Evolutionary conservation across 139 green algal genomes (phyloP), one percentile per base, ranked within the genome.

Genomic region (Chlorella sorokiniana): DNA sequence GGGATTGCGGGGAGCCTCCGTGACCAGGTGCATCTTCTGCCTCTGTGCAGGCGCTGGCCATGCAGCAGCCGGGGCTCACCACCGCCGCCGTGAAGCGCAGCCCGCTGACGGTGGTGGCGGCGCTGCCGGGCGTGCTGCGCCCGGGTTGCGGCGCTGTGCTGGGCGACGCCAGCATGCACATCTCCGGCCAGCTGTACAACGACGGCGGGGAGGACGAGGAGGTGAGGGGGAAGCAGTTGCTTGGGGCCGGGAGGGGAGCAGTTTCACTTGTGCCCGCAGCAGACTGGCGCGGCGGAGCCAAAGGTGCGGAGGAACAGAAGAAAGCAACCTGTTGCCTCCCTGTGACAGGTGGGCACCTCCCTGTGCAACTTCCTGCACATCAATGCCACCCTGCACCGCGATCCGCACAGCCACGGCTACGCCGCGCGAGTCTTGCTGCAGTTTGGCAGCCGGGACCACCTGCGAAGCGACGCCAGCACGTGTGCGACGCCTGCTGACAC

Each of bases 121-220:
- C 79, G 9, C 79, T 84, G 29, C 78, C 78, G 3, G 48, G 10
- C 10, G 64, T 63, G 64, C 31, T 81, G 41, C 22, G 25, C 25
- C 7, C 59, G 22, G 22, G 37, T 33, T 29, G 41, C 7, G 45
- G 63, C 9, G 1, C 25, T 37, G 65, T 27, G 42, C 25, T 37
- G 1, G 31, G 45, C 33, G 23, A 27, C 45, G 45, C 45, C 31
- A 42, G 33, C 33, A 69, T 44, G 25, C n/a, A 2, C 62, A 44
- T 71, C 59, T 29, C 14, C 40, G 54, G 41, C 7, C 35, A 38
- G 1, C 38, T 84, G 68, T 84, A 84, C 40, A 64, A 73, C 22
- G 79, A 84, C 25, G 79, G 62, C 18, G 79, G 79, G 18, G 79
- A 84, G 41, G 56, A 62, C n/a, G 40, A 40, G 8, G 68, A 84